Conservation (phyloP, 202 grass and related monocot genomes). For the Cymbopogon flexuosus region DNA sequence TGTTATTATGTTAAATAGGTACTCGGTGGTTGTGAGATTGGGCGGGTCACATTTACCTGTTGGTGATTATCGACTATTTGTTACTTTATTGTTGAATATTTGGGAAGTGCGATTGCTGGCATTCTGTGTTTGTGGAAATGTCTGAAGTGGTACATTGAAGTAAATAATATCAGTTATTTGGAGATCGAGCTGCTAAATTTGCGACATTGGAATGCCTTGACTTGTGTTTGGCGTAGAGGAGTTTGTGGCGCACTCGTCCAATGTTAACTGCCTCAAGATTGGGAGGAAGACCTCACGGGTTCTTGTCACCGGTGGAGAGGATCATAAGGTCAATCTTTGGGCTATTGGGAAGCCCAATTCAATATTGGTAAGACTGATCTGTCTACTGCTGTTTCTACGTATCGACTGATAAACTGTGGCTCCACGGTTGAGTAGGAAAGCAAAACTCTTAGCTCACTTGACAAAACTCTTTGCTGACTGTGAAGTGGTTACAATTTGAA, state of each 20-base stretch:
- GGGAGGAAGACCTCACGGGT: conserved; percentile 89
- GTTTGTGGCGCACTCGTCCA: conserved; percentile 92
- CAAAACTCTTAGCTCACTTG: background rate
- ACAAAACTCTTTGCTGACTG: background rate
- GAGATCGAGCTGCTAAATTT: conserved; percentile 12
- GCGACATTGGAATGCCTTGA: conserved; percentile 53
- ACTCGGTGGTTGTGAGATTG: conserved; percentile 10
- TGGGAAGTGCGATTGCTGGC: background rate
- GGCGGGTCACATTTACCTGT: background rate
- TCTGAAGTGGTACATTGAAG: background rate
- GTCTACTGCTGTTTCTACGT: background rate
- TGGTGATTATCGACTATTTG: background rate
- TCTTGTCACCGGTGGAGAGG: conserved; percentile 90
- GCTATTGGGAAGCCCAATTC: conserved; percentile 94
- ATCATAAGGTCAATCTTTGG: conserved; percentile 96
- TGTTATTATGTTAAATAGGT: background rate
- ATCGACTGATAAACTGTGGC: background rate
- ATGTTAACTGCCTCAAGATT: conserved; percentile 98
- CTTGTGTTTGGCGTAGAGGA: conserved; percentile 59
- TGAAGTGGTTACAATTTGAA: background rate
- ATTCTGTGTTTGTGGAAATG: background rate
- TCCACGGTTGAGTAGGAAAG: background rate
- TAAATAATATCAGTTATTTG: background rate
- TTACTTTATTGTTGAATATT: background rate
- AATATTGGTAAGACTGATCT: conserved; percentile 58